These are phyloP conservation scores for Boechera divaricarpa DNA, from an alignment of 345 rosid species.

Conservation along the genomic window DNA sequence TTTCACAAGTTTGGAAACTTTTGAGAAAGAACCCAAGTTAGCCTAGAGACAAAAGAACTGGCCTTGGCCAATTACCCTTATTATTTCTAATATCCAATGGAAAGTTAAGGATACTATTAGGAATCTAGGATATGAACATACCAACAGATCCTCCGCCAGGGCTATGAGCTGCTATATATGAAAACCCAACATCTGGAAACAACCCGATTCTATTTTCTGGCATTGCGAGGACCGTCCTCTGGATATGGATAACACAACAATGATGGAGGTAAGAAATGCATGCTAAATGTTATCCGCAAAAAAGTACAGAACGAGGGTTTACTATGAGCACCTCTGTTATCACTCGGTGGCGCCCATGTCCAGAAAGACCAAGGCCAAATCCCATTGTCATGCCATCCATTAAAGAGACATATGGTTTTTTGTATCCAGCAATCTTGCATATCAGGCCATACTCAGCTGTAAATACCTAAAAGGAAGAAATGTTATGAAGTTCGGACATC, in stretches of 20 bases:
- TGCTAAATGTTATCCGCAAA: constrained; percentile 5
- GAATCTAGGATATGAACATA: constrained; percentile 42
- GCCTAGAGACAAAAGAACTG: not conserved
- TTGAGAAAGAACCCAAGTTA: constrained; percentile 13
- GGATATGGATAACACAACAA: not conserved
- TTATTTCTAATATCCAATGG: not conserved
- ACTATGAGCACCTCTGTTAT: constrained; percentile 72
- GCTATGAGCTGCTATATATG: constrained; percentile 83
- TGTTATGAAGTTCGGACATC: constrained; percentile 12
- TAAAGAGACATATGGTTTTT: constrained; percentile 82
- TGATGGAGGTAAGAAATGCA: not conserved
- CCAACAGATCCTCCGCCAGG: constrained; percentile 97
- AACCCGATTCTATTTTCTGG: constrained; percentile 98
- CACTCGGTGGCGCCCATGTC: constrained; percentile 89
- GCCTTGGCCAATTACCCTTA: constrained; percentile 2
- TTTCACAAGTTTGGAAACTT: not conserved
- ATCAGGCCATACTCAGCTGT: constrained; percentile 82
- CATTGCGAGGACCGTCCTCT: constrained; percentile 87
- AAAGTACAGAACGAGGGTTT: not conserved
- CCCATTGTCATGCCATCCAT: constrained; percentile 99
- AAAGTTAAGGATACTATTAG: not conserved
- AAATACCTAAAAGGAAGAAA: constrained; percentile 62
- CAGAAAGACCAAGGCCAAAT: constrained; percentile 91
- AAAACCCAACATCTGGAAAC: constrained; percentile 98
- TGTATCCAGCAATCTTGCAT: constrained; percentile 87